These are phyloP conservation scores for Amyloporia xantha DNA, from an alignment of 768 basidiomycete species.

Conservation along the genomic window DNA sequence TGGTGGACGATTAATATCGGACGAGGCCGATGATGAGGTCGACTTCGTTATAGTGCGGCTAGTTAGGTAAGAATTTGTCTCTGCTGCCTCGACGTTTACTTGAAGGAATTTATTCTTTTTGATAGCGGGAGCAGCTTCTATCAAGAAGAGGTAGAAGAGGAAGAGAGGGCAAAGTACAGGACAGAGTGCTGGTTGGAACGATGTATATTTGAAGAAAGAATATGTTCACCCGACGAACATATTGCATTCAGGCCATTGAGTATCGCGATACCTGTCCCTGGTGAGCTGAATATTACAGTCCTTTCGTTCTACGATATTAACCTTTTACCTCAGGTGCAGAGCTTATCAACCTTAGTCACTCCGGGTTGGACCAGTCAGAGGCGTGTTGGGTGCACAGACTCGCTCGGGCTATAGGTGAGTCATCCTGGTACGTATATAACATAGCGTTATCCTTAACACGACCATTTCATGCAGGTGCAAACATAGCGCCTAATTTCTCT, in stretches of 20 bases:
- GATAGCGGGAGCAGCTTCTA: slow-evolving; percentile 69
- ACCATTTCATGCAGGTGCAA: slow-evolving; percentile 37
- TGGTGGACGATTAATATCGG: slow-evolving; percentile 46
- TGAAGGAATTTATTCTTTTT: too few relatives aligned
- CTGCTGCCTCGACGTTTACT: background rate
- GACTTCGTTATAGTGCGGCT: slow-evolving; percentile 68
- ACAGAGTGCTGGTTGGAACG: slow-evolving; percentile 95
- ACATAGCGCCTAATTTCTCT: slow-evolving; percentile 51
- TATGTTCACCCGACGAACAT: slow-evolving; percentile 63
- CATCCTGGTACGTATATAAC: background rate
- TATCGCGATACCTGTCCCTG: slow-evolving; percentile 49
- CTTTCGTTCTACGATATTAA: background rate
- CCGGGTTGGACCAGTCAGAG: slow-evolving; percentile 70
- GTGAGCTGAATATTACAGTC: slow-evolving; percentile 27
- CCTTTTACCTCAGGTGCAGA: slow-evolving; percentile 41
- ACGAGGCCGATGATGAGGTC: slow-evolving; percentile 37
- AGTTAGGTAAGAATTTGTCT: slow-evolving; percentile 46
- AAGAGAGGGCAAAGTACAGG: slow-evolving; percentile 50
- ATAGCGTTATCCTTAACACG: too few relatives aligned
- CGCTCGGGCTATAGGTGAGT: slow-evolving; percentile 58
- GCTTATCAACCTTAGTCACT: slow-evolving; percentile 54
- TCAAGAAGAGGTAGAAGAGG: slow-evolving; percentile 44
- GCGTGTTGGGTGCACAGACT: slow-evolving; percentile 60
- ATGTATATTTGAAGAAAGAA: slow-evolving; percentile 69
- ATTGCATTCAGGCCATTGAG: slow-evolving; percentile 63